phyloP scores from a whole-genome alignment of 139 green algal species.

The Astrephomene gubernaculifera region DNA sequence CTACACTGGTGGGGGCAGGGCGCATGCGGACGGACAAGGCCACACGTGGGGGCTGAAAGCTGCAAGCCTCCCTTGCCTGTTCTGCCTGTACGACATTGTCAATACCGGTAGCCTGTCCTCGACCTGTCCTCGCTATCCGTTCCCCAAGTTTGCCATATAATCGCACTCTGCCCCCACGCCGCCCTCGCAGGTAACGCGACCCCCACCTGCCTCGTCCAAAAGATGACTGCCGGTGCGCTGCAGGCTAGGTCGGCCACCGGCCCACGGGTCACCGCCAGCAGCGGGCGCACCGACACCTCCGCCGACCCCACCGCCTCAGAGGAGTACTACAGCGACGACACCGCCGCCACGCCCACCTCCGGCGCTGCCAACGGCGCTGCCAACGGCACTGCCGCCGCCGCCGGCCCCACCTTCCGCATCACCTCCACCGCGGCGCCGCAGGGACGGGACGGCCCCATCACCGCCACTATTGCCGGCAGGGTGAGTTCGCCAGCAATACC shows the following conservation, averaged over 20 bases:
- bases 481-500: no score
- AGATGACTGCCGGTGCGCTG: slow-evolving; percentile 11
- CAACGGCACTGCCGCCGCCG: neutral
- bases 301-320: neutral
- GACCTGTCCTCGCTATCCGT: no score
- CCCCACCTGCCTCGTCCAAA: slow-evolving; percentile 33
- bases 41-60: no score
- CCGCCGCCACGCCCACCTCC: neutral
- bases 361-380: neutral
- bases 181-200: slow-evolving; percentile 5
- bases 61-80: no score
- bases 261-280: slow-evolving; percentile 1
- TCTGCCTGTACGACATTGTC: no score
- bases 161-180: no score
- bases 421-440: slow-evolving; percentile 32
- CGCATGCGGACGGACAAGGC: neutral
- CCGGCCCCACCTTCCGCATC: slow-evolving; percentile 12
- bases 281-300: neutral
- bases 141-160: no score
- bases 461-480: slow-evolving; percentile 12
- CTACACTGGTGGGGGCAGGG: slow-evolving; percentile 12
- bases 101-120: no score
- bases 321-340: slow-evolving; percentile 23
- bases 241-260: neutral
- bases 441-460: slow-evolving; percentile 36